Conservation (phyloP, 1,139 yeast genomes). For the Lodderomyces parapsilosis region DNA sequence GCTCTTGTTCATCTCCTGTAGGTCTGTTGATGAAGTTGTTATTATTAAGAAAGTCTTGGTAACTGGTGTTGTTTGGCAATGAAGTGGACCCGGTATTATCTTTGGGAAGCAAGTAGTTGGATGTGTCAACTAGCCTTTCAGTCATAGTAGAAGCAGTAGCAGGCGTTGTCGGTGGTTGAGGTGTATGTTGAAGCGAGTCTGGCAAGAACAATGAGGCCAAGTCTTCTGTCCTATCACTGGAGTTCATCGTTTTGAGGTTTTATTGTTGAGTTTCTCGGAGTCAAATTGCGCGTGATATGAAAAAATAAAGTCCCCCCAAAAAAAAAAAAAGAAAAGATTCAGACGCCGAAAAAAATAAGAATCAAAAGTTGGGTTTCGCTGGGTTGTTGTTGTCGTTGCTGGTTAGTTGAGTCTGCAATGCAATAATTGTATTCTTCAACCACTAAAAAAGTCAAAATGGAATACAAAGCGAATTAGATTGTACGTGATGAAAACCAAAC, state of each 20-base stretch:
- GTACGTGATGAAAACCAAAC: no score
- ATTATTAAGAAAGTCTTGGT: constrained; percentile 22
- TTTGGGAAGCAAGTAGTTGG: constrained; percentile 1
- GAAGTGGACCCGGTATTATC: constrained; percentile 1
- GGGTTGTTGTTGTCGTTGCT: neutral
- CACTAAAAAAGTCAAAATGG: neutral
- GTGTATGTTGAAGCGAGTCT: constrained; percentile 34
- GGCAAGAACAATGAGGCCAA: constrained; percentile 44
- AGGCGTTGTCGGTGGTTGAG: constrained; percentile 7
- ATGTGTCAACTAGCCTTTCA: neutral
- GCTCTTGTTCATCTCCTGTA: constrained; percentile 6
- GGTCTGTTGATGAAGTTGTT: constrained; percentile 22
- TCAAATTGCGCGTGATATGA: constrained; percentile 6
- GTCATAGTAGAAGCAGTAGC: constrained; percentile 2
- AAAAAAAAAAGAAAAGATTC: neutral
- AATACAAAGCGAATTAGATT: neutral
- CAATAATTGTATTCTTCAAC: neutral
- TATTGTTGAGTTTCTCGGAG: constrained; percentile 6
- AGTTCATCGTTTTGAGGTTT: neutral
- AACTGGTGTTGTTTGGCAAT: constrained; percentile 13
- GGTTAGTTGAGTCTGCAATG: neutral
- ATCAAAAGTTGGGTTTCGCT: neutral
- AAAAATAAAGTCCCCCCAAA: neutral
- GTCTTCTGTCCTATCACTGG: constrained; percentile 35
- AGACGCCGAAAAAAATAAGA: neutral